A percentile compares a stretch with the other conserved stretches of the same genome.
Evolutionary conservation across 2,329 filamentous ascomycete species (phyloP).

Genomic region (Arthrobotrys musiformis): DNA sequence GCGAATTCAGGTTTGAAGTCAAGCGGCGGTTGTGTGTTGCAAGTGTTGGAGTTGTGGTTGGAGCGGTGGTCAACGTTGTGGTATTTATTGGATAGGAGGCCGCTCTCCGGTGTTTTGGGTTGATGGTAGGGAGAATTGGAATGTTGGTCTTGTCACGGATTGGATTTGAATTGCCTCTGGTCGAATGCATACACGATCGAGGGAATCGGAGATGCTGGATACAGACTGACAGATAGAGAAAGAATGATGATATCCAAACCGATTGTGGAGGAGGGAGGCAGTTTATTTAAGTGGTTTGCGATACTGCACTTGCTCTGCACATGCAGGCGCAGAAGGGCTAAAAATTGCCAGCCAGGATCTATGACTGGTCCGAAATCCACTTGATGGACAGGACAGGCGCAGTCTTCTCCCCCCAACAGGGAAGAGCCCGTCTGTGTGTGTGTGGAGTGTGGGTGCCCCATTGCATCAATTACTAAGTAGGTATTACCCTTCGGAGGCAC

Average conservation of each 20-base stretch:
- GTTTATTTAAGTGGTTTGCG: conserved; percentile 41
- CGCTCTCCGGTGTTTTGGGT: conserved; percentile 22
- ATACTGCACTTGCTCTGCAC: conserved; percentile 13
- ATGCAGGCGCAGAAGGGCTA: conserved; percentile 35
- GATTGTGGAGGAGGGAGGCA: conserved; percentile 20
- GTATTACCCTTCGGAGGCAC: conserved; percentile 22
- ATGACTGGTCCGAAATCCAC: conserved; percentile 25
- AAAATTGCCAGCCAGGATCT: conserved; percentile 24
- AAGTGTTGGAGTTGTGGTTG: conserved; percentile 34
- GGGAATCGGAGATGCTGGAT: conserved; percentile 1
- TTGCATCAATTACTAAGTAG: too few relatives aligned
- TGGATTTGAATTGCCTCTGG: conserved; percentile 18
- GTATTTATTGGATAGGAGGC: neutral
- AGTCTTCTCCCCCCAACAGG: neutral
- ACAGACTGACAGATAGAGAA: conserved; percentile 13
- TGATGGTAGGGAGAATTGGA: neutral
- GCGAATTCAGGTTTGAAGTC: conserved; percentile 1
- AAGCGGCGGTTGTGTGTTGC: conserved; percentile 23
- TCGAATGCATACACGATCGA: conserved; percentile 37
- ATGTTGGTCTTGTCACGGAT: conserved; percentile 19
- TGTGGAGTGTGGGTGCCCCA: too few relatives aligned
- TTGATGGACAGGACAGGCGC: conserved; percentile 13
- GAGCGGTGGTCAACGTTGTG: neutral
- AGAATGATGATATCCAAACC: neutral
- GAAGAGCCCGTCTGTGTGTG: too few relatives aligned